These are phyloP conservation scores for Xylariomycetidae sp. DNA, from an alignment of 2,329 filamentous ascomycete species.

Conservation along the genomic window DNA sequence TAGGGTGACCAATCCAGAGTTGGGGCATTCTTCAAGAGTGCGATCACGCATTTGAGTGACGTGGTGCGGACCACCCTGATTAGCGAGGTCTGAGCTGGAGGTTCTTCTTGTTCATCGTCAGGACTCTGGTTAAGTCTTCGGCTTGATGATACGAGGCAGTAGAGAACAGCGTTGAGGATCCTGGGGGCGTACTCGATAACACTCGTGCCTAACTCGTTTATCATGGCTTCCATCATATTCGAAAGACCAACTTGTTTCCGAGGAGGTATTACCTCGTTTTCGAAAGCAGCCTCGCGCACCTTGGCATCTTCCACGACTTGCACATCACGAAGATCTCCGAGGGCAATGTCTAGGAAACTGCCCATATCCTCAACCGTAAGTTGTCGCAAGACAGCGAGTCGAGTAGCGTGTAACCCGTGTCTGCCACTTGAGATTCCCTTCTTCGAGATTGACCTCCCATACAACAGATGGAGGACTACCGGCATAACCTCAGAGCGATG, in stretches of 20 bases:
- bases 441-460: constrained; percentile 82
- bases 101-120: constrained; percentile 31
- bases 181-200: constrained; percentile 63
- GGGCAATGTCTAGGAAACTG: constrained; percentile 77
- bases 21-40: constrained; percentile 70
- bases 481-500: constrained; percentile 76
- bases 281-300: constrained; percentile 49
- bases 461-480: constrained; percentile 79
- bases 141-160: constrained; percentile 71
- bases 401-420: constrained; percentile 74
- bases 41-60: constrained; percentile 77
- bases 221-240: constrained; percentile 84
- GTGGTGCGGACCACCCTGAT: constrained; percentile 63
- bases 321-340: constrained; percentile 63
- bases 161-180: constrained; percentile 73
- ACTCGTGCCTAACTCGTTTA: constrained; percentile 75
- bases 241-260: constrained; percentile 87
- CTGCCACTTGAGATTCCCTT: constrained; percentile 72
- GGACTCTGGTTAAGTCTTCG: constrained; percentile 46
- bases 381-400: constrained; percentile 75
- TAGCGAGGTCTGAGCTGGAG: constrained; percentile 48
- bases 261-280: constrained; percentile 55
- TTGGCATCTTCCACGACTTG: constrained; percentile 49
- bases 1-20: constrained; percentile 70
- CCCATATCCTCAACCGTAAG: constrained; percentile 70